Evolutionary conservation across 768 basidiomycete species (phyloP).

Genomic region (Termitomyces sp.): DNA sequence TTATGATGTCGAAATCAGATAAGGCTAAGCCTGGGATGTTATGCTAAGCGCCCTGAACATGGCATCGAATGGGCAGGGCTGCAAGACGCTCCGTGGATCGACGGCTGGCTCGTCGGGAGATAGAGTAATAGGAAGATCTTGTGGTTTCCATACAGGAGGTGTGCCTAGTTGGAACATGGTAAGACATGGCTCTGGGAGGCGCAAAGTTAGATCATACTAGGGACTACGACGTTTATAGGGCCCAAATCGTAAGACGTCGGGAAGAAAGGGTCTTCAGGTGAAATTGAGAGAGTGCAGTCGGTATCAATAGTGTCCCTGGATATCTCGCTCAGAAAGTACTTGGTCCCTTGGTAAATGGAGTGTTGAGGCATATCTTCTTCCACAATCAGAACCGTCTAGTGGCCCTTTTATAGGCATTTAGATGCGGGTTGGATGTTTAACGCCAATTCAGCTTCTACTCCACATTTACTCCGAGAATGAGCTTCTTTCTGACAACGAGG

Average conservation of each 20-base stretch:
- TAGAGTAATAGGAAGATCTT: slow-evolving; percentile 11
- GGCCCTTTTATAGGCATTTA: neutral
- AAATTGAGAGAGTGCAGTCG: slow-evolving; percentile 4
- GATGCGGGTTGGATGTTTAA: neutral
- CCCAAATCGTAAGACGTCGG: slow-evolving; percentile 16
- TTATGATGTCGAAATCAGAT: slow-evolving; percentile 14
- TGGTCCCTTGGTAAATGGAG: slow-evolving; percentile 12
- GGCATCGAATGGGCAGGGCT: slow-evolving; percentile 13
- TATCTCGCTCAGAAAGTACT: slow-evolving; percentile 3
- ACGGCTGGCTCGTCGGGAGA: slow-evolving; percentile 8
- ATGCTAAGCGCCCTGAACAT: slow-evolving; percentile 9
- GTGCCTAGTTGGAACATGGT: slow-evolving; percentile 2
- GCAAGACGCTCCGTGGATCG: slow-evolving; percentile 12
- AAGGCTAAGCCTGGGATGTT: slow-evolving; percentile 11
- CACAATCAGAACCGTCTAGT: neutral
- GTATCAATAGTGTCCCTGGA: neutral
- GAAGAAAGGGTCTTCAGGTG: slow-evolving; percentile 7
- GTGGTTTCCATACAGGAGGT: slow-evolving; percentile 15
- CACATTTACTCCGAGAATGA: neutral
- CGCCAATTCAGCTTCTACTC: neutral
- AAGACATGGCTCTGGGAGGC: neutral
- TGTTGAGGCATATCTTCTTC: slow-evolving; percentile 3
- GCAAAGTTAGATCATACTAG: slow-evolving; percentile 1
- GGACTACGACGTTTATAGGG: slow-evolving; percentile 8
- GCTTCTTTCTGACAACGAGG: neutral